phyloP scores from a whole-genome alignment of 257 asterid genomes.

The Plantago major region DNA sequence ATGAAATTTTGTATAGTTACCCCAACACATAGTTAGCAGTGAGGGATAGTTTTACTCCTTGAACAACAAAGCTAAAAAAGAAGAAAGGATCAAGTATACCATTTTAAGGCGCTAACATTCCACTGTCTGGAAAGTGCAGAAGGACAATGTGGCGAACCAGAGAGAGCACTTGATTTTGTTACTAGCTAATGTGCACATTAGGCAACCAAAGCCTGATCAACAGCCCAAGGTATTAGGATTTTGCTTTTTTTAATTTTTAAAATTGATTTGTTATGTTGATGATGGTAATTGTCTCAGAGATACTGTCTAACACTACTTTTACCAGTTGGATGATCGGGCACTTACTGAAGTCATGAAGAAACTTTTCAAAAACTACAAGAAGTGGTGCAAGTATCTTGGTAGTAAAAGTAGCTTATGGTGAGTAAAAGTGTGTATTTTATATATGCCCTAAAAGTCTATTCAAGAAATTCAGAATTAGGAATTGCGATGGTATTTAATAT shows the following conservation, averaged over 20 bases:
- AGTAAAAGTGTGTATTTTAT: constrained; percentile 19
- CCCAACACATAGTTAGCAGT: too few relatives aligned
- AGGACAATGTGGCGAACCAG: constrained; percentile 85
- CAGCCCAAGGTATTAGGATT: constrained; percentile 68
- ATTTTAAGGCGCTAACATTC: constrained; percentile 7
- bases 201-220: constrained; percentile 92
- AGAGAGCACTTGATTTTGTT: constrained; percentile 91
- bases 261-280: constrained; percentile 15
- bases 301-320: constrained; percentile 8
- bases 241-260: constrained; percentile 9
- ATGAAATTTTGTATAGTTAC: too few relatives aligned
- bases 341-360: constrained; percentile 94
- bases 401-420: constrained; percentile 98
- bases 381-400: constrained; percentile 96
- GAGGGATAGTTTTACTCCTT: too few relatives aligned
- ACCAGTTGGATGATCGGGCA: constrained; percentile 91
- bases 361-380: constrained; percentile 92
- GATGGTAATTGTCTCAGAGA: constrained; percentile 5
- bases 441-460: too few relatives aligned
- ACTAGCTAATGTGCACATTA: constrained; percentile 93
- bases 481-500: too few relatives aligned
- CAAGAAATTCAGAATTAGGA: too few relatives aligned
- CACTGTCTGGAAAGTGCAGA: constrained; percentile 48
- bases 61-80: too few relatives aligned
- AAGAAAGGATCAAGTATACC: not conserved